These are phyloP conservation scores for Aureobasidium sp. DNA, from an alignment of 2,329 filamentous ascomycete species.

Conservation along the genomic window DNA sequence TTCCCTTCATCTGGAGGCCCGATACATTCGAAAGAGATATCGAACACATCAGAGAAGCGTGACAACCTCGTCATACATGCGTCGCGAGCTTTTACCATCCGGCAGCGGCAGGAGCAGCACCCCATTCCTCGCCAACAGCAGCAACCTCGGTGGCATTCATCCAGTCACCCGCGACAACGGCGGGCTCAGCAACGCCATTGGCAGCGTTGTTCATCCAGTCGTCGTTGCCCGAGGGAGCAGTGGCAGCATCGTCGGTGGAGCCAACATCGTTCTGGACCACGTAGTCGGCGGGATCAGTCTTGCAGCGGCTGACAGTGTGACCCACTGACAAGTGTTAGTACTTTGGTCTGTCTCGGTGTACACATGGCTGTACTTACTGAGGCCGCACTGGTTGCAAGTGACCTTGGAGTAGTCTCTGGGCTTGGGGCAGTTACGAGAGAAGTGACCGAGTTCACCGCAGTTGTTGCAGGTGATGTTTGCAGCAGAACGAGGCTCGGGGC, in stretches of 20 bases:
- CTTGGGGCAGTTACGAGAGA: slow-evolving; percentile 53
- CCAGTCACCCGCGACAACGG: not conserved
- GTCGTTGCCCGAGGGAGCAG: not conserved
- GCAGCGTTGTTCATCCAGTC: not conserved
- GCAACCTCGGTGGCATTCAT: not conserved
- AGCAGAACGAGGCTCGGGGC: slow-evolving; percentile 31
- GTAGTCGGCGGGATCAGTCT: not conserved
- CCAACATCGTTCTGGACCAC: not conserved
- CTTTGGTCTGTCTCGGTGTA: not conserved
- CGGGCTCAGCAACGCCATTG: not conserved
- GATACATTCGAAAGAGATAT: not conserved
- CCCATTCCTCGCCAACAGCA: not conserved
- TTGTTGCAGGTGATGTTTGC: slow-evolving; percentile 26
- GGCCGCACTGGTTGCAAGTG: slow-evolving; percentile 35
- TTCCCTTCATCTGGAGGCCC: too few species aligned
- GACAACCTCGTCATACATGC: not conserved
- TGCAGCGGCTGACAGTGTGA: slow-evolving; percentile 1
- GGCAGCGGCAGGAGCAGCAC: not conserved
- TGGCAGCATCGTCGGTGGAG: not conserved
- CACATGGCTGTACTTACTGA: slow-evolving; percentile 10
- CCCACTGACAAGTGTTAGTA: not conserved
- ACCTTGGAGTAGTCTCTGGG: slow-evolving; percentile 41
- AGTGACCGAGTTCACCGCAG: slow-evolving; percentile 50
- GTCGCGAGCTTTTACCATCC: not conserved
- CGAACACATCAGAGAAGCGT: not conserved